Percentiles rank a stretch among this genome's conserved stretches.
phyloP scores from a whole-genome alignment of 2,329 filamentous ascomycete species.

The Pseudocercospora cruenta region DNA sequence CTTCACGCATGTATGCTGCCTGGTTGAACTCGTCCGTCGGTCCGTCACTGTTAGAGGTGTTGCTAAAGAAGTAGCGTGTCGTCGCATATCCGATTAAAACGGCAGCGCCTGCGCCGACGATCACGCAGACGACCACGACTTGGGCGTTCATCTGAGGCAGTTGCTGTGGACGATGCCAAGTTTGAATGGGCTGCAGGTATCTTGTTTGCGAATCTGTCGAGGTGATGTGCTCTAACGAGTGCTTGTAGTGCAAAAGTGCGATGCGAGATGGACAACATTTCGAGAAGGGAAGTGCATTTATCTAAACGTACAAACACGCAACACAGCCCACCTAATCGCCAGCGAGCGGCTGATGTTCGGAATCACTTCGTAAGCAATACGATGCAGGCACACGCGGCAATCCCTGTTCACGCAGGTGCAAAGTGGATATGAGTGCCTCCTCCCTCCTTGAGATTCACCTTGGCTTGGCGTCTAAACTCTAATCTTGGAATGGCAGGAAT shows the following conservation, averaged over 20 bases:
- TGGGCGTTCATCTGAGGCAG: slow-evolving; percentile 7
- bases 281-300: slow-evolving; percentile 1
- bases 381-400: background rate
- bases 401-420: background rate
- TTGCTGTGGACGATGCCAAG: background rate
- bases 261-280: background rate
- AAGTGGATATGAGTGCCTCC: background rate
- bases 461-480: background rate
- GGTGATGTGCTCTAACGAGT: background rate
- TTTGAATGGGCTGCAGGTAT: background rate
- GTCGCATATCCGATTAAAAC: slow-evolving; percentile 31
- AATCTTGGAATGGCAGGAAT: background rate
- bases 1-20: slow-evolving; percentile 36
- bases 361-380: background rate
- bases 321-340: background rate
- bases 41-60: slow-evolving; percentile 3
- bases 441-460: background rate
- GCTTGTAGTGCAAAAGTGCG: background rate
- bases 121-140: slow-evolving; percentile 26
- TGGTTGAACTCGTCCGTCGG: slow-evolving; percentile 24
- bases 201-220: background rate
- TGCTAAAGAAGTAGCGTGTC: slow-evolving; percentile 27
- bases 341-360: background rate
- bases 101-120: slow-evolving; percentile 27
- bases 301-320: background rate